phyloP scores from a whole-genome alignment of 805 yeast species.

The Schwanniomyces yamadae region DNA sequence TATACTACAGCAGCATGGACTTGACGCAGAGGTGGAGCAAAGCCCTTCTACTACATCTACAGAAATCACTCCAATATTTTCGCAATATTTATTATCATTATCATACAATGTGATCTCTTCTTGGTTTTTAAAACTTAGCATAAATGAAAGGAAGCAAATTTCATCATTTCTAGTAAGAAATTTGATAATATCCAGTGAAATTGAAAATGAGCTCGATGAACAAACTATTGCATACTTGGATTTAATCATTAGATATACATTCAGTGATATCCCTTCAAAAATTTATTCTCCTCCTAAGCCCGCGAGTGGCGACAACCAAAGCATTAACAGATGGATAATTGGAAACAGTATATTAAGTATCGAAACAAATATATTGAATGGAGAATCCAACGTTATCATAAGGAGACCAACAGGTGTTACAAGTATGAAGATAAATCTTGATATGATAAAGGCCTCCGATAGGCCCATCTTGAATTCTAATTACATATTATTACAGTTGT shows the following conservation, averaged over 20 bases:
- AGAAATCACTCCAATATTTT: conserved; percentile 48
- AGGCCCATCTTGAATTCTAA: conserved; percentile 29
- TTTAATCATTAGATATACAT: conserved; percentile 64
- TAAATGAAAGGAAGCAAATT: conserved; percentile 56
- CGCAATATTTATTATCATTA: conserved; percentile 59
- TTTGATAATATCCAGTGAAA: conserved; percentile 37
- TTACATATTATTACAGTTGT: conserved; percentile 50
- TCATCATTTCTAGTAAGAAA: conserved; percentile 64
- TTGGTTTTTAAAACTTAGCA: conserved; percentile 67
- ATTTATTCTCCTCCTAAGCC: conserved; percentile 26
- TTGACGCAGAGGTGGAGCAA: conserved; percentile 51
- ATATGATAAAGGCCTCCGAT: conserved; percentile 12
- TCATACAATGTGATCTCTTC: conserved; percentile 68
- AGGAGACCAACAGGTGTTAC: conserved; percentile 69
- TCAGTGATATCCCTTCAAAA: conserved; percentile 57
- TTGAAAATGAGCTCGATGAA: conserved; percentile 39
- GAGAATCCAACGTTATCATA: conserved; percentile 50
- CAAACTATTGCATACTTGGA: conserved; percentile 66
- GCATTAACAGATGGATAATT: conserved; percentile 52
- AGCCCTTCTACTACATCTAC: conserved; percentile 52
- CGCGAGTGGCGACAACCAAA: conserved; percentile 11
- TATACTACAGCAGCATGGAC: conserved; percentile 34
- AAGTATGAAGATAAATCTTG: conserved; percentile 44
- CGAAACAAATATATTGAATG: conserved; percentile 50
- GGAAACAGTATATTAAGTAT: conserved; percentile 60